phyloP scores from a whole-genome alignment of 2,329 filamentous ascomycete species.

The Fulvia fulva region DNA sequence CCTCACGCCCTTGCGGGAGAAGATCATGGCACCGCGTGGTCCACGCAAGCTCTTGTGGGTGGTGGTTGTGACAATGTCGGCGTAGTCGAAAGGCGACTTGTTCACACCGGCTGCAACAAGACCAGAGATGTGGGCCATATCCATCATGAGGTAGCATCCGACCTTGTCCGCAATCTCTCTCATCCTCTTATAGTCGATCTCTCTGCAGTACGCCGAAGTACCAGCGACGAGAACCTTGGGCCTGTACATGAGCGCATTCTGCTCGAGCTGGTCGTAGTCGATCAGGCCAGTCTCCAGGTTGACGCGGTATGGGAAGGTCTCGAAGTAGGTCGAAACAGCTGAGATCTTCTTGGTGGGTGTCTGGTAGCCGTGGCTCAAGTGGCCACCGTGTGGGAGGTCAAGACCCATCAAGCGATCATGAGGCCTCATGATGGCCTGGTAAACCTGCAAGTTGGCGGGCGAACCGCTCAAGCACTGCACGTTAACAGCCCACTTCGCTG shows the following conservation, averaged over 20 bases:
- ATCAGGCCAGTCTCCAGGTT: slow-evolving; percentile 89
- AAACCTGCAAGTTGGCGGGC: slow-evolving; percentile 74
- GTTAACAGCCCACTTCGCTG: slow-evolving; percentile 95
- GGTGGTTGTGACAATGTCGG: slow-evolving; percentile 96
- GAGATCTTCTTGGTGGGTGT: slow-evolving; percentile 82
- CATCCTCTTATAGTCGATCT: slow-evolving; percentile 97
- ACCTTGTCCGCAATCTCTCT: slow-evolving; percentile 90
- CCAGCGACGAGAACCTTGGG: slow-evolving; percentile 95
- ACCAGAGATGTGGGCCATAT: slow-evolving; percentile 98
- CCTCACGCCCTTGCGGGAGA: slow-evolving; percentile 96
- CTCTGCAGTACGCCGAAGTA: slow-evolving; percentile 95
- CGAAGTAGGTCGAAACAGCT: slow-evolving; percentile 96
- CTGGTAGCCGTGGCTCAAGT: slow-evolving; percentile 95
- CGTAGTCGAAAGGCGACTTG: slow-evolving; percentile 84
- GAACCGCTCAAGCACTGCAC: slow-evolving; percentile 87
- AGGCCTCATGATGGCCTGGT: slow-evolving; percentile 85
- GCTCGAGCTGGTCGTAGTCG: slow-evolving; percentile 89
- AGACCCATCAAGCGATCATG: slow-evolving; percentile 97
- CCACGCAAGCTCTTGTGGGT: slow-evolving; percentile 99
- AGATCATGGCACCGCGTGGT: slow-evolving; percentile 98
- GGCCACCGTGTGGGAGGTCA: slow-evolving; percentile 92
- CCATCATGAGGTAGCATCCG: slow-evolving; percentile 89
- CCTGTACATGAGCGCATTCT: slow-evolving; percentile 85
- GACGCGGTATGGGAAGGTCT: slow-evolving; percentile 95
- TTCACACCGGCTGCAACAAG: slow-evolving; percentile 91